Percentiles rank a stretch among this genome's conserved stretches.
phyloP scores from a whole-genome alignment of 2,329 filamentous ascomycete genomes.

The Geosmithia putterillii region DNA sequence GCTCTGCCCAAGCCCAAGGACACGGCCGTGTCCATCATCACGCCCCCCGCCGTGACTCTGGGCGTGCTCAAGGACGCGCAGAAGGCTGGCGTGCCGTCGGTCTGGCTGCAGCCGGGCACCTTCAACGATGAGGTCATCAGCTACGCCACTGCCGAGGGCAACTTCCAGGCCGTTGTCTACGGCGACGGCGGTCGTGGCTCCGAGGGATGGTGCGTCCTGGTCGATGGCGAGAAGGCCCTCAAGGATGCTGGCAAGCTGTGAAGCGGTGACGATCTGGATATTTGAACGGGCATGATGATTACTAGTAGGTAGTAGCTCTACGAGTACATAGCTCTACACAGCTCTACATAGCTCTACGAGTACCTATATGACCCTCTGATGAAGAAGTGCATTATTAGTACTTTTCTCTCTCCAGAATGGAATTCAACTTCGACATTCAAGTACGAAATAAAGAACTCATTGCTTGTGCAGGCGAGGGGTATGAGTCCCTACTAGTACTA shows the following conservation, averaged over 20 bases:
- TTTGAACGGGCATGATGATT: not conserved
- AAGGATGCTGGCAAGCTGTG: constrained; percentile 41
- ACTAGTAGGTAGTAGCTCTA: too few relatives aligned
- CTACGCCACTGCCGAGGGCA: constrained; percentile 47
- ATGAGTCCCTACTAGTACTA: too few relatives aligned
- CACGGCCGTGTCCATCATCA: constrained; percentile 77
- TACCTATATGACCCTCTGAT: too few relatives aligned
- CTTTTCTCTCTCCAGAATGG: too few relatives aligned
- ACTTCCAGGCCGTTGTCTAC: constrained; percentile 59
- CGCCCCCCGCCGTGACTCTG: constrained; percentile 67
- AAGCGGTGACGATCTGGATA: not conserved
- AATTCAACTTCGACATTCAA: too few relatives aligned
- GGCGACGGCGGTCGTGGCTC: constrained; percentile 50
- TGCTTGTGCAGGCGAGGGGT: too few relatives aligned
- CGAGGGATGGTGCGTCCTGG: constrained; percentile 80
- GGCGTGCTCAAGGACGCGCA: constrained; percentile 67
- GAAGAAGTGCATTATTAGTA: too few relatives aligned
- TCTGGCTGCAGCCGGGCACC: constrained; percentile 87
- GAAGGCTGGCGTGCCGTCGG: constrained; percentile 55
- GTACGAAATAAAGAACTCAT: too few relatives aligned
- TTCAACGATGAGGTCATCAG: constrained; percentile 66
- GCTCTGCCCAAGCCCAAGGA: constrained; percentile 52
- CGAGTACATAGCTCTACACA: too few relatives aligned
- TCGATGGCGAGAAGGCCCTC: constrained; percentile 62
- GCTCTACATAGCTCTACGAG: too few relatives aligned